phyloP scores from a whole-genome alignment of 331 rosid genomes.

The Dryas integrifolia region DNA sequence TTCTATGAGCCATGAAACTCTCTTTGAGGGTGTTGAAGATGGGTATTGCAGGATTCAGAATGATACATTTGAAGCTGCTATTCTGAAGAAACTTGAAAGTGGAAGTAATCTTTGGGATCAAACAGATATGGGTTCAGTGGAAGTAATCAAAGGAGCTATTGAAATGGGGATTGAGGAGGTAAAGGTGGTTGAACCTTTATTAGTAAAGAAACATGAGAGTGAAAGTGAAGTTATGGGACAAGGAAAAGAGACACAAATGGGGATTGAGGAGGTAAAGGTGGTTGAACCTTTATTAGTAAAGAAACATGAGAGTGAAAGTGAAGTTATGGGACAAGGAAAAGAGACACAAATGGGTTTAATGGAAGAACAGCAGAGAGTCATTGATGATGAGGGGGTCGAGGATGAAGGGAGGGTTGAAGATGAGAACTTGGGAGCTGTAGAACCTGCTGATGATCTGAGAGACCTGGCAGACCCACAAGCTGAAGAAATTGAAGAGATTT shows the following conservation, averaged over 20 bases:
- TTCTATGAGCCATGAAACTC: constrained; percentile 24
- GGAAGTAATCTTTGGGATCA: constrained; percentile 21
- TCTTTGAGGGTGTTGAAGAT: constrained; percentile 4
- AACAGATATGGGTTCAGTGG: constrained; percentile 7
- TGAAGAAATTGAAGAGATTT: constrained; percentile 21
- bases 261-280: constrained; percentile 8
- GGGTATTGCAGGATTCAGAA: constrained; percentile 25
- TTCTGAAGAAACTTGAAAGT: constrained; percentile 1
- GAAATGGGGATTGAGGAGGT: constrained; percentile 9
- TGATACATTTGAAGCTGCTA: constrained; percentile 13
- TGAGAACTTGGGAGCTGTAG: background rate
- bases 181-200: background rate
- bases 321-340: background rate
- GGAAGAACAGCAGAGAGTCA: background rate
- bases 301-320: background rate
- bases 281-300: background rate
- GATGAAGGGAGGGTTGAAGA: constrained; percentile 26
- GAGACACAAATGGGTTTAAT: background rate
- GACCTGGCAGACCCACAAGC: constrained; percentile 2
- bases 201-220: background rate
- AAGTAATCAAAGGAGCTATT: background rate
- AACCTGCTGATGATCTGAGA: background rate
- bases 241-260: background rate
- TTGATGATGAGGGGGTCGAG: constrained; percentile 11
- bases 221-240: background rate